These are phyloP conservation scores for Leptographium radiaticola DNA, from an alignment of 2,329 filamentous ascomycete species.

Conservation along the genomic window DNA sequence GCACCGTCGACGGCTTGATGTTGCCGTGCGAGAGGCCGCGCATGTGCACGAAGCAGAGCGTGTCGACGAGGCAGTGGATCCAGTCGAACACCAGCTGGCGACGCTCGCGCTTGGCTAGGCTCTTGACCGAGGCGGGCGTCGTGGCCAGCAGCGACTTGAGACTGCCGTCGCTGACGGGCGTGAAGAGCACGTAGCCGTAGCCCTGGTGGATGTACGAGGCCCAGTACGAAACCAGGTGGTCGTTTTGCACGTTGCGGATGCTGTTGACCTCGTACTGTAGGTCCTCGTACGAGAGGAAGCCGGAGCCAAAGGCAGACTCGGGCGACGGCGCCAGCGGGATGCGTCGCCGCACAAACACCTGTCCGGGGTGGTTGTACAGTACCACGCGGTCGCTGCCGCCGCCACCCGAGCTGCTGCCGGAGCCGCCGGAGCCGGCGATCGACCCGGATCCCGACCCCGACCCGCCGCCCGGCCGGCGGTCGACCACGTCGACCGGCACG, in stretches of 20 bases:
- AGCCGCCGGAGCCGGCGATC: conserved; percentile 19
- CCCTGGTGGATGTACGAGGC: conserved; percentile 56
- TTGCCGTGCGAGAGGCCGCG: conserved; percentile 51
- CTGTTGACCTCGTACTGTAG: conserved; percentile 49
- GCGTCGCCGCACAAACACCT: conserved; percentile 43
- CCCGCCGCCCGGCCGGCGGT: conserved; percentile 24
- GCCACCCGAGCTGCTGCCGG: conserved; percentile 32
- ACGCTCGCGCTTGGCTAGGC: conserved; percentile 45
- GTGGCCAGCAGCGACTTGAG: conserved; percentile 55
- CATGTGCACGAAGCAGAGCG: conserved; percentile 53
- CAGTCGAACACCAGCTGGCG: conserved; percentile 54
- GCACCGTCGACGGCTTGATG: conserved; percentile 58
- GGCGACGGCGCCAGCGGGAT: conserved; percentile 33
- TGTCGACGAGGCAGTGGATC: conserved; percentile 61
- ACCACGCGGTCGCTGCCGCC: conserved; percentile 43
- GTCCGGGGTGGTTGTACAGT: conserved; percentile 47
- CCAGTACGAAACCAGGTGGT: conserved; percentile 59
- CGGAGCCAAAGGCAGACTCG: conserved; percentile 16
- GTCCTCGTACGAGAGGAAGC: conserved; percentile 34
- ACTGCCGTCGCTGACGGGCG: conserved; percentile 52
- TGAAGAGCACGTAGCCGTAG: conserved; percentile 51
- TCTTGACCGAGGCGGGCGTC: conserved; percentile 48
- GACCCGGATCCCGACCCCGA: neutral
- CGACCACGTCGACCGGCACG: conserved; percentile 54
- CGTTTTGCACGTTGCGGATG: conserved; percentile 46